Conservation (phyloP, 148 eudicot species). For the Nepenthes mirabilis region DNA sequence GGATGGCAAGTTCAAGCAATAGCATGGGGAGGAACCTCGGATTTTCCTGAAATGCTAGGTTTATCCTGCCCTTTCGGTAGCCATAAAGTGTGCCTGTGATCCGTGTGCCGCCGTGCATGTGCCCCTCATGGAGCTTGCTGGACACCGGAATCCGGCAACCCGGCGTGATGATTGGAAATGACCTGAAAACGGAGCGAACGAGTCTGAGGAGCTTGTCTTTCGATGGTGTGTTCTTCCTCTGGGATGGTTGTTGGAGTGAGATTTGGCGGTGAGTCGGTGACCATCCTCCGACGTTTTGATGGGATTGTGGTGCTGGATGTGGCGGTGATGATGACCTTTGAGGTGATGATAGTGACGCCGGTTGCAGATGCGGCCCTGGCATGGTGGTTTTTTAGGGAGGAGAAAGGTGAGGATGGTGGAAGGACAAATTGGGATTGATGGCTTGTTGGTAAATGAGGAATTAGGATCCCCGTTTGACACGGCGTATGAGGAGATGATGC, state of each 20-base stretch:
- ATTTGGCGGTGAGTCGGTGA: slow-evolving; percentile 18
- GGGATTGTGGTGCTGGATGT: slow-evolving; percentile 15
- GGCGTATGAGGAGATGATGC: background rate
- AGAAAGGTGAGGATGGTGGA: background rate
- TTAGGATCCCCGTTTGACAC: background rate
- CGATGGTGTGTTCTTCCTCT: slow-evolving; percentile 21
- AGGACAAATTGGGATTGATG: background rate
- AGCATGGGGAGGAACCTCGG: slow-evolving; percentile 64
- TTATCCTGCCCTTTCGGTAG: slow-evolving; percentile 47
- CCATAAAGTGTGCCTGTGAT: slow-evolving; percentile 76
- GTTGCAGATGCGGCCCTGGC: slow-evolving; percentile 20
- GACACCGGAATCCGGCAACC: slow-evolving; percentile 52
- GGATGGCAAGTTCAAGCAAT: slow-evolving; percentile 66
- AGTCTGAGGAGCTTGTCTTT: slow-evolving; percentile 44
- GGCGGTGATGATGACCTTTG: slow-evolving; percentile 17
- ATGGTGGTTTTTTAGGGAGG: slow-evolving; percentile 7
- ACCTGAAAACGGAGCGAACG: slow-evolving; percentile 48
- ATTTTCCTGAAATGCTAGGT: slow-evolving; percentile 69
- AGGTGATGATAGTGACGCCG: slow-evolving; percentile 20
- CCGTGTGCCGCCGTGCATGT: slow-evolving; percentile 52
- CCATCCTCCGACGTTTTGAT: slow-evolving; percentile 9
- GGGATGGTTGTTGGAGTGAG: slow-evolving; percentile 32
- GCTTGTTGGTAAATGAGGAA: background rate
- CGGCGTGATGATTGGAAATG: slow-evolving; percentile 61
- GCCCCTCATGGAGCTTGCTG: slow-evolving; percentile 27